Base-by-base conservation (phyloP, 2,329 filamentous ascomycete species). In the Septoria linicola region DNA sequence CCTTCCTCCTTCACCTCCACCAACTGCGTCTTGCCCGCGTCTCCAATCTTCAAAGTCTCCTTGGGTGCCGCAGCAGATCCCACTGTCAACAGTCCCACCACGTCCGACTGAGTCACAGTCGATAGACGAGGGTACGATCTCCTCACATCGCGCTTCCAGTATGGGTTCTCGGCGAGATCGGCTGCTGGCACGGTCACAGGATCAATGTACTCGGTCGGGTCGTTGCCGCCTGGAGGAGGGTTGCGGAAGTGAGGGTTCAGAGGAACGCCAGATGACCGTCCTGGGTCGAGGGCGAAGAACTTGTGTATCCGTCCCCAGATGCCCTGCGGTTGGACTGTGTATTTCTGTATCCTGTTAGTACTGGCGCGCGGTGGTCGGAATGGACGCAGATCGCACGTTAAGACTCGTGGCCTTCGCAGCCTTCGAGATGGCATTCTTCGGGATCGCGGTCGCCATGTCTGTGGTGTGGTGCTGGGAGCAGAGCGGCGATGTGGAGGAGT, bases 121-220 rank as follows among this genome's bases (percentile, higher is more conserved):
- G 87, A 92, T 50, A 87, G 79, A 63, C 79, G 80, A 25, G 93
- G 88, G 75, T 97, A 97, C 65, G 79, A 80, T 65, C 93, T 82
- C 63, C 93, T 87, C 55, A 77, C 72, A 68, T 99, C 93, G 66
- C 93, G 90, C 80, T 95, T 95, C 89, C 90, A 99, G 77, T 96
- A 95, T 31, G 89, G 83, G 75, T 95, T 95, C 71, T 92, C 88
- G 64, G 89, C 89, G 64, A 95, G 84, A 70, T 95, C 89, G 61
- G 80, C 88, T 2, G 89, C 88, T n/a, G 89, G 89, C 0, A 86
- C 53, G 11, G 89, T 95, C 53, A 92, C 87, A 17, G 88, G 88
- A 69, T 95, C 89, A 70, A 88, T 82, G 76, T 92, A 93, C 53
- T 72, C 72, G 51, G 80, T 74, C 30, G 89, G 88, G 64, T 89